phyloP scores from a whole-genome alignment of 441 rosid genomes.

The Jatropha podagrica region DNA sequence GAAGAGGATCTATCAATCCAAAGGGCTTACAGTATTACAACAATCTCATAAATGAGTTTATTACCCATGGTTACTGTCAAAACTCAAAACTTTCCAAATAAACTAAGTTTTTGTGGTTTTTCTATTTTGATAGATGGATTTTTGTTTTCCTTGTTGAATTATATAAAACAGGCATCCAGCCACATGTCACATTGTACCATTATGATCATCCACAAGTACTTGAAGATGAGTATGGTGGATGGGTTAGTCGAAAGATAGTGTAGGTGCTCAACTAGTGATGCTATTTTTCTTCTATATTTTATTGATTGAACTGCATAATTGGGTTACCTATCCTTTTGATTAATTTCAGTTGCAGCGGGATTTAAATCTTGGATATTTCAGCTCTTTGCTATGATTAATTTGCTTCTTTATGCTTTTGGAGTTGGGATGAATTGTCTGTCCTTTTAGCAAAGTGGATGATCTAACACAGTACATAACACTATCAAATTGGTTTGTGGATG shows the following conservation, averaged over 20 bases:
- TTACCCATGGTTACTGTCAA: conserved; percentile 37
- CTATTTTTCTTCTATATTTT: background rate
- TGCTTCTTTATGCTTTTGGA: background rate
- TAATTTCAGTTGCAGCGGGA: background rate
- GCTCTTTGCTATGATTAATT: background rate
- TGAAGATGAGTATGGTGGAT: conserved; percentile 78
- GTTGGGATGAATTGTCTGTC: too few species aligned
- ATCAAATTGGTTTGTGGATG: conserved; percentile 9
- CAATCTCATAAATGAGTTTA: conserved; percentile 53
- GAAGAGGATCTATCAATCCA: conserved; percentile 63
- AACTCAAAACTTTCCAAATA: background rate
- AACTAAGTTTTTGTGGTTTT: background rate
- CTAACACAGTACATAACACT: too few species aligned
- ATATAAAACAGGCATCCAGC: conserved; percentile 52
- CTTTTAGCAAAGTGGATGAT: too few species aligned
- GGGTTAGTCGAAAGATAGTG: conserved; percentile 51
- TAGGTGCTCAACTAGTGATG: conserved; percentile 17
- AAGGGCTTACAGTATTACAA: conserved; percentile 62
- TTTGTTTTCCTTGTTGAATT: background rate
- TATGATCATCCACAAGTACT: conserved; percentile 64
- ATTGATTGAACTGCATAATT: too few species aligned
- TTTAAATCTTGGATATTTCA: background rate
- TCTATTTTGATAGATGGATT: background rate
- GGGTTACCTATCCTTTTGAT: background rate
- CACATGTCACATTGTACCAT: conserved; percentile 61